phyloP scores from a whole-genome alignment of 2,329 filamentous ascomycete species.

The Fusarium pininemorale region DNA sequence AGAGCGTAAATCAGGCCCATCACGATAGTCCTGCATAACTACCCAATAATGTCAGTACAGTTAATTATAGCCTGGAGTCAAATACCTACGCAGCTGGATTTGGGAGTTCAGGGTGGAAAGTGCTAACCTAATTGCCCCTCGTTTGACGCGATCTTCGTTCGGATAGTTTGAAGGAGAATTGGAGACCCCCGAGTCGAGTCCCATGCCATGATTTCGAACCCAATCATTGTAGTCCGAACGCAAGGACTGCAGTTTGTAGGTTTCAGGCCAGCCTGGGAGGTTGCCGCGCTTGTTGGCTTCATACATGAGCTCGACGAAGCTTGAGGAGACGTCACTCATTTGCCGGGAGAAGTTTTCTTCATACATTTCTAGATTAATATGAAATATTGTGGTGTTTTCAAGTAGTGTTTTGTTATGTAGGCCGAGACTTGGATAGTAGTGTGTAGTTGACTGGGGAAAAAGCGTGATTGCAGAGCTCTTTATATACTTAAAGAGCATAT shows the following conservation, averaged over 20 bases:
- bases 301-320: background rate
- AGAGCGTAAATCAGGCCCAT: background rate
- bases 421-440: background rate
- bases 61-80: background rate
- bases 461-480: background rate
- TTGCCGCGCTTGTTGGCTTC: background rate
- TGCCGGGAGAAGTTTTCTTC: background rate
- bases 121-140: background rate
- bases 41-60: background rate
- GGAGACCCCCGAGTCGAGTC: background rate
- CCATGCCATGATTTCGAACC: background rate
- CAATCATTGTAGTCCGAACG: background rate
- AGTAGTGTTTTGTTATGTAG: background rate
- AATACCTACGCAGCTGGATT: background rate
- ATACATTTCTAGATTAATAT: background rate
- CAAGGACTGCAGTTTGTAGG: background rate
- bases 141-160: background rate
- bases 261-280: background rate
- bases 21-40: background rate
- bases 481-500: background rate
- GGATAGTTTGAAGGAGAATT: background rate
- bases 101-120: background rate
- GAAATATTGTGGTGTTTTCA: background rate
- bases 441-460: background rate
- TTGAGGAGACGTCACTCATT: background rate